A percentile compares a stretch with the other conserved stretches of the same genome.
Evolutionary conservation across 2,329 filamentous ascomycete species (phyloP).

Genomic region (Tolypocladium pustulatum): DNA sequence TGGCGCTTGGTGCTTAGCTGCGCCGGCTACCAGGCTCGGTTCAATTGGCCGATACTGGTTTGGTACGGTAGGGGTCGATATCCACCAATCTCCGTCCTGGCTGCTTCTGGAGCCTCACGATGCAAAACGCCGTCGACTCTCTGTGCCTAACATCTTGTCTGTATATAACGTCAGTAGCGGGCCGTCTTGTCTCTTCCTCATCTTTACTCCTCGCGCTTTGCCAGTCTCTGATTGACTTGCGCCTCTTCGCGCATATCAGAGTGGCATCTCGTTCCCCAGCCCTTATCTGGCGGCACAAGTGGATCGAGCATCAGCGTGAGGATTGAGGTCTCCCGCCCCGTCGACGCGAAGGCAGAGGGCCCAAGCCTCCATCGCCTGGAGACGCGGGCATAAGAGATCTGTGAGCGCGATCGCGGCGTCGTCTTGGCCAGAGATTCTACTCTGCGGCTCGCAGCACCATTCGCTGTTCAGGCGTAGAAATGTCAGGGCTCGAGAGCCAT

Average conservation of each 20-base stretch:
- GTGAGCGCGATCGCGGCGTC: not conserved
- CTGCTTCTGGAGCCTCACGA: too few relatives aligned
- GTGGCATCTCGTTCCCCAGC: not conserved
- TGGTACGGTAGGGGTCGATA: not conserved
- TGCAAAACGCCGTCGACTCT: not conserved
- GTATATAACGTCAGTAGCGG: not conserved
- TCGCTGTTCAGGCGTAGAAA: conserved; percentile 5
- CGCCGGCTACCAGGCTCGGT: not conserved
- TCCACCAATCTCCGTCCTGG: not conserved
- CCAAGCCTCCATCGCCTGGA: not conserved
- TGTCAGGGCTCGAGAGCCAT: conserved; percentile 27
- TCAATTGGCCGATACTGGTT: not conserved
- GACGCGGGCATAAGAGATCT: not conserved
- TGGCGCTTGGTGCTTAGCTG: too few relatives aligned
- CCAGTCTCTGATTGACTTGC: not conserved
- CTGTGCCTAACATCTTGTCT: not conserved
- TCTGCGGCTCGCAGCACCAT: not conserved
- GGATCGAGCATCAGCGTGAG: not conserved
- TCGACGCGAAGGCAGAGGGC: not conserved
- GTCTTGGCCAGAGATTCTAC: not conserved
- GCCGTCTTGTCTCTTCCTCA: not conserved
- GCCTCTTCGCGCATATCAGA: not conserved
- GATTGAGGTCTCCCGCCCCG: not conserved
- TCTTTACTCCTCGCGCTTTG: not conserved
- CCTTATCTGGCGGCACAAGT: not conserved